Base-by-base conservation (phyloP, 2,329 filamentous ascomycete species). In the Pseudogymnoascus pannorum region DNA sequence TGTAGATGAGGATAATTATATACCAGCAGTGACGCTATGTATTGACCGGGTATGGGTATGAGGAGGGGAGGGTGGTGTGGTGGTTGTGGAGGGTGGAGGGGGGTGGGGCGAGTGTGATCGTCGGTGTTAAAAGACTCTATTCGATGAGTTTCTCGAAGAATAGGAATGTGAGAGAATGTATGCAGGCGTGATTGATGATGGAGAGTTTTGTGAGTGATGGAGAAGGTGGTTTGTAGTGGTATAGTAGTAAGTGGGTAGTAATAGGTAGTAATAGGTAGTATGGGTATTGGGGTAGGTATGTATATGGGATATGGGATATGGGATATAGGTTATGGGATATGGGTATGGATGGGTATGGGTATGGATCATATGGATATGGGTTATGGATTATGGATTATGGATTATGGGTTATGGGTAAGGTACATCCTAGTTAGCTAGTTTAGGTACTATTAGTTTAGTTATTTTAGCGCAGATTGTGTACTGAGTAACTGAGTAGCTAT, bases 1-100 rank as follows among this genome's bases (percentile, higher is more conserved):
- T 48, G 42, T 14, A 48, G 42, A 48, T 26, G 42, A 44, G 42
- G 42, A 48, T 26, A 48, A 48, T 48, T 48, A 48, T 48, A 48
- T 48, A 48, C 42, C 22, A 48, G 42, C 22, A 16, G 42, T 48
- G 42, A 48, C 42, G 42, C 14, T 48, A 48, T 48, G 42, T 44
- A 26, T 48, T 24, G 42, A 14, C 29, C 22, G 38, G 18, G 18
- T 31, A 31, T 9, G 7, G 29, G 38, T 18, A 11, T 8, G 38
- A n/a, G n/a, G n/a, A n/a, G n/a, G n/a, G n/a, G 8, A 6, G 8
- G 16, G 16, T n/a, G 36, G 38, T 42, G 38, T 29, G 26, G 33
- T n/a, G 33, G 12, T 3, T 3, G 16, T 42, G 38, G 16, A 16
- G 36, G 38, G 38, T 5, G 36, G 3, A 7, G 7, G 16, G 6